A percentile compares a stretch with the other conserved stretches of the same genome.
These are phyloP conservation scores for Carnegiea gigantea DNA, from an alignment of 179 eudicot species.

Conservation along the genomic window DNA sequence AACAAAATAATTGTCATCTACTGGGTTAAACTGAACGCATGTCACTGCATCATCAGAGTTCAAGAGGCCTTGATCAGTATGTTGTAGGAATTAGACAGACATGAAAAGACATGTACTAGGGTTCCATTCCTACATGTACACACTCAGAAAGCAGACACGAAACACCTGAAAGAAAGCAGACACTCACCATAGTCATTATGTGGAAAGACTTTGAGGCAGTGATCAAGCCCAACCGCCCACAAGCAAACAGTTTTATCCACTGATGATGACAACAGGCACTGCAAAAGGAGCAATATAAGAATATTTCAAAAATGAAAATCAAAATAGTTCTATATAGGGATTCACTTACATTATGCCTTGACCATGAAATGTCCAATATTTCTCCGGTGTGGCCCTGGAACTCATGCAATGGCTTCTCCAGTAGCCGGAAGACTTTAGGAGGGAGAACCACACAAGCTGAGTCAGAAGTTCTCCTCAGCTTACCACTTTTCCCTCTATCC, in stretches of 20 bases:
- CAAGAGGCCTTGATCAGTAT: background rate
- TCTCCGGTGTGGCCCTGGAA: background rate
- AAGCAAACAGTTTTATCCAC: background rate
- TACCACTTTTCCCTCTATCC: background rate
- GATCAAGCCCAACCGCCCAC: background rate
- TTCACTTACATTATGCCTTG: background rate
- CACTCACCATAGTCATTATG: background rate
- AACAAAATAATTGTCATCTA: background rate
- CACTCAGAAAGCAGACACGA: no score
- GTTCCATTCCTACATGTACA: no score
- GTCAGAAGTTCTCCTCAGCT: background rate
- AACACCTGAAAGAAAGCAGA: background rate
- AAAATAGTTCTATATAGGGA: no score
- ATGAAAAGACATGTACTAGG: no score
- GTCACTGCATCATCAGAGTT: background rate
- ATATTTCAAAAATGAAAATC: background rate
- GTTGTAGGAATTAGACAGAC: background rate
- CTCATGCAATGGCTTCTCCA: background rate
- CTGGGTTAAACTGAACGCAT: background rate
- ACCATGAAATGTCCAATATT: background rate
- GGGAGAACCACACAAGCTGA: background rate
- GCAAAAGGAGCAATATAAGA: background rate
- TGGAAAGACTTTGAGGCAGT: conserved; percentile 1
- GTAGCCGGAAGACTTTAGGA: background rate
- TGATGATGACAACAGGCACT: background rate